Conservation (phyloP, 768 basidiomycete genomes). For the Cyclocybe cylindracea region DNA sequence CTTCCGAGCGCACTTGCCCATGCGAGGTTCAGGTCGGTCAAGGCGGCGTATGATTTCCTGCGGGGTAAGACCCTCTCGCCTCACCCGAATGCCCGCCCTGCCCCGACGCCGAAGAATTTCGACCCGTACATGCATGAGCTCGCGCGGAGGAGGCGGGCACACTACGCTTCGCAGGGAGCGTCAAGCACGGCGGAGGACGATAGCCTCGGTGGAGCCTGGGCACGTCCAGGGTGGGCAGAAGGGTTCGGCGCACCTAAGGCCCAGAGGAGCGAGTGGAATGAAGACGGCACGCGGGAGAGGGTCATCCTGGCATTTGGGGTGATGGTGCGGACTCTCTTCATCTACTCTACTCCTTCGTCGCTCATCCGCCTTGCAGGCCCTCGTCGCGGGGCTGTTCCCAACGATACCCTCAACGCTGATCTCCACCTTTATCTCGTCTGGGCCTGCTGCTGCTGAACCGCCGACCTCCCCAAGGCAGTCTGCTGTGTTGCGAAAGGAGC, state of each 20-base stretch:
- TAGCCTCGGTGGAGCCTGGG: constrained; percentile 10
- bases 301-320: constrained; percentile 48
- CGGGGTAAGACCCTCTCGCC: constrained; percentile 35
- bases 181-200: constrained; percentile 9
- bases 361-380: constrained; percentile 28
- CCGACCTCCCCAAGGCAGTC: constrained; percentile 6
- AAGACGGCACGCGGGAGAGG: constrained; percentile 54
- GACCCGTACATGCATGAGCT: constrained; percentile 56
- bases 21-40: constrained; percentile 63
- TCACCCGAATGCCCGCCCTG: constrained; percentile 22
- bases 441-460: background rate
- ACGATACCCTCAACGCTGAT: constrained; percentile 14
- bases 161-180: constrained; percentile 32
- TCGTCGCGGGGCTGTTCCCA: constrained; percentile 48
- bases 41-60: constrained; percentile 62
- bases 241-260: constrained; percentile 28
- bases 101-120: constrained; percentile 21
- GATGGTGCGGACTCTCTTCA: constrained; percentile 35
- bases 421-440: constrained; percentile 1
- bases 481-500: background rate
- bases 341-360: background rate
- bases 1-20: constrained; percentile 50
- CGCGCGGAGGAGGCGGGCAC: constrained; percentile 44
- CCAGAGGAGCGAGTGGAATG: constrained; percentile 25
- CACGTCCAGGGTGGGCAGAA: constrained; percentile 7